Base-by-base conservation (phyloP, 1,284 basidiomycete species). In the Termitomyces sp. region DNA sequence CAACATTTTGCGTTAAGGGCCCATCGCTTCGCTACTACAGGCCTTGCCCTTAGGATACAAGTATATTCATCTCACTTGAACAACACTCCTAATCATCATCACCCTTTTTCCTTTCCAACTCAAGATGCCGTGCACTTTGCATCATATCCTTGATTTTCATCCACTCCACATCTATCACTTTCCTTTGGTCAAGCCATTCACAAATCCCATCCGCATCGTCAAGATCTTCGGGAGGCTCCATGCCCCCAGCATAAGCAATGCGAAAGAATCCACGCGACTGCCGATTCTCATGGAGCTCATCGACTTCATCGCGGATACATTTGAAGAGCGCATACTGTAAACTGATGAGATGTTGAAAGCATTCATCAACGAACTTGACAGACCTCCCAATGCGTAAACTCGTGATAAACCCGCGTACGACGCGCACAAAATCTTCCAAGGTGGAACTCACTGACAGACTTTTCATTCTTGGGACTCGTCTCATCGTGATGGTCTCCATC, bases 351-450 rank as follows among this genome's bases (percentile, higher is more conserved):
- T 9, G 28, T 10, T 26, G 46, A 38, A 21, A 38, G 43, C 46
- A 52, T 19, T 51, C 55, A 17, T 30, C 53, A 43, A 52, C 17
- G 48, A 56, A 52, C 10, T 47, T 24, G n/a, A 60, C 79, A 56
- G 62, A 92, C 92, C 83, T 90, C 89, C 92, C 92, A 94, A 64
- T 94, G 92, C 8, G 78, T 80, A 66, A 94, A 83, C 54, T 79
- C 71, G 67, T 94, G 91, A 64, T 83, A 93, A 21, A 85, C 79
- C 56, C 73, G 70, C 1, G 86, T 83, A 52, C 90, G 77, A 40
- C 73, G 72, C 2, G 84, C 86, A 67, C 92, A 94, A 68, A 89
- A 91, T 44, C 84, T 78, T 17, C 92, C 91, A 21, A 90, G 72
- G 62, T 83, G 68, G 62, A 84, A 78, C 41, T 75, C 73, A 28